Conservation (phyloP, 345 rosid genomes). For the Cochlearia excelsa region DNA sequence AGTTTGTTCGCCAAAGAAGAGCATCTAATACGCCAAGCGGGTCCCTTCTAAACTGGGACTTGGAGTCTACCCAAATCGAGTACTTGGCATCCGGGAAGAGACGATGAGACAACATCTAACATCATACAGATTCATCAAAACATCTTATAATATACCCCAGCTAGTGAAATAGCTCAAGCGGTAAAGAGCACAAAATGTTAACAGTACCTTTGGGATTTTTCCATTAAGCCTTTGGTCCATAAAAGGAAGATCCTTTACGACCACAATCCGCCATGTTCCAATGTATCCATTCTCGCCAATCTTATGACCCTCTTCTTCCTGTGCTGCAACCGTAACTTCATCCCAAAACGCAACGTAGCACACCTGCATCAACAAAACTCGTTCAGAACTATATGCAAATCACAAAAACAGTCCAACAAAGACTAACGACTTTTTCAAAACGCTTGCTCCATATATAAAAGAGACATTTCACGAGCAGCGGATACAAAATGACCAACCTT, state of each 20-base stretch:
- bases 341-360: slow-evolving; percentile 98
- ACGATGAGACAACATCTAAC: slow-evolving; percentile 90
- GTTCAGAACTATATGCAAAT: slow-evolving; percentile 21
- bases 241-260: slow-evolving; percentile 81
- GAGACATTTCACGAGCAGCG: slow-evolving; percentile 1
- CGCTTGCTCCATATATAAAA: neutral
- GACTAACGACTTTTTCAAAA: neutral
- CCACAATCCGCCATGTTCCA: slow-evolving; percentile 85
- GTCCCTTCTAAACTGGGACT: slow-evolving; percentile 94
- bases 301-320: slow-evolving; percentile 56
- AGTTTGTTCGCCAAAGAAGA: slow-evolving; percentile 87
- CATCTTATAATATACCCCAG: neutral
- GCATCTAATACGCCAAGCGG: slow-evolving; percentile 89
- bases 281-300: slow-evolving; percentile 53
- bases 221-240: slow-evolving; percentile 90
- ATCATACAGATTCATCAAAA: slow-evolving; percentile 19
- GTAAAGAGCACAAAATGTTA: neutral
- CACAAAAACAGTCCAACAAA: neutral
- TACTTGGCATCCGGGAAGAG: slow-evolving; percentile 76
- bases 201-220: slow-evolving; percentile 88
- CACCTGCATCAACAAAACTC: slow-evolving; percentile 53
- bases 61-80: slow-evolving; percentile 96
- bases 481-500: slow-evolving; percentile 51
- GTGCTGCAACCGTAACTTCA: slow-evolving; percentile 70
- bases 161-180: neutral